These are phyloP conservation scores for Arthrobotrys sinensis DNA, from an alignment of 2,329 filamentous ascomycete genomes.

Conservation along the genomic window DNA sequence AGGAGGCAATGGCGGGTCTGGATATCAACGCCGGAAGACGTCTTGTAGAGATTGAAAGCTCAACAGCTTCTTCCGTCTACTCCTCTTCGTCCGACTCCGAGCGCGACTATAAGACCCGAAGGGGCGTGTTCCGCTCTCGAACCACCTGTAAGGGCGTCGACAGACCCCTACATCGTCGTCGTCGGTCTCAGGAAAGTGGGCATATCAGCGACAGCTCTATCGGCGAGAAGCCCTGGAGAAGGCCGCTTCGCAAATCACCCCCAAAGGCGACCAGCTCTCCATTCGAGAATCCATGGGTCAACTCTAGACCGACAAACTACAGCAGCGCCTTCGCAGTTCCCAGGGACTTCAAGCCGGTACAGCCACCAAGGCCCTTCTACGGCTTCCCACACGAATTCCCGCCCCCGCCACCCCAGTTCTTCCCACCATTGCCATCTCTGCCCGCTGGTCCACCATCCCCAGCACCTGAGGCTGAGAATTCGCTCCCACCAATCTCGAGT, in stretches of 20 bases:
- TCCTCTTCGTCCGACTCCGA: conserved; percentile 47
- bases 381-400: conserved; percentile 57
- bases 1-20: conserved; percentile 31
- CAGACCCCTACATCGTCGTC: conserved; percentile 29
- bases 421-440: conserved; percentile 53
- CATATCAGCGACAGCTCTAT: conserved; percentile 48
- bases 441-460: conserved; percentile 38
- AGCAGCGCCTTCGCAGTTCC: conserved; percentile 33
- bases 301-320: conserved; percentile 23
- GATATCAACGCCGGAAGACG: conserved; percentile 1
- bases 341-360: conserved; percentile 44
- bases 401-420: conserved; percentile 57
- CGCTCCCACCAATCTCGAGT: conserved; percentile 50
- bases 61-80: conserved; percentile 28
- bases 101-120: conserved; percentile 49
- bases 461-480: conserved; percentile 37
- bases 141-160: conserved; percentile 11
- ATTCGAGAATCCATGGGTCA: conserved; percentile 56
- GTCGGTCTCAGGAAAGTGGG: conserved; percentile 47
- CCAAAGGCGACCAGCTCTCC: conserved; percentile 40
- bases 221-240: conserved; percentile 39
- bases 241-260: conserved; percentile 13
- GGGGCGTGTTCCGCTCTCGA: conserved; percentile 40
- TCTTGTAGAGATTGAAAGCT: conserved; percentile 31
- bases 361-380: conserved; percentile 50